A percentile compares a stretch with the other conserved stretches of the same genome.
Evolutionary conservation across 2,329 filamentous ascomycete species (phyloP).

Genomic region (Coniosporium tulheliwenetii): DNA sequence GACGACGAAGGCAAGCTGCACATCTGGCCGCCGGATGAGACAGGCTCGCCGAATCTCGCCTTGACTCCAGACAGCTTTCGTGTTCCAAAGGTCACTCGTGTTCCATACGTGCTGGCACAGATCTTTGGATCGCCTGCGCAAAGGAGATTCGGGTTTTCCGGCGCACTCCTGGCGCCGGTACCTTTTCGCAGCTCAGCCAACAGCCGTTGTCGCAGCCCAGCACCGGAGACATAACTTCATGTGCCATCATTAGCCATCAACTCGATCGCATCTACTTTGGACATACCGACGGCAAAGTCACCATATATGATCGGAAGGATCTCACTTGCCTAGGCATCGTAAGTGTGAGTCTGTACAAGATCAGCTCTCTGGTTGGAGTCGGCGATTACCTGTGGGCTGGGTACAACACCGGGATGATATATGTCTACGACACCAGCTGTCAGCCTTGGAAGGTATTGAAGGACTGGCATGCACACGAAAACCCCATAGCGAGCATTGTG

Average conservation of each 20-base stretch:
- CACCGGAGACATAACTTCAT: constrained; percentile 76
- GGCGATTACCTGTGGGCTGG: constrained; percentile 80
- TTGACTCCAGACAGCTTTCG: constrained; percentile 64
- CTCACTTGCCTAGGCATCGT: constrained; percentile 66
- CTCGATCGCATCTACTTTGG: constrained; percentile 76
- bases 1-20: constrained; percentile 79
- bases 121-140: constrained; percentile 76
- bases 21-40: constrained; percentile 72
- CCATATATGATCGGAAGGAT: constrained; percentile 69
- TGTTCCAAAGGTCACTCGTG: constrained; percentile 68
- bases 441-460: constrained; percentile 86
- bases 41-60: constrained; percentile 57
- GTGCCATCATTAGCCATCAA: constrained; percentile 57
- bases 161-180: constrained; percentile 51
- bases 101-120: constrained; percentile 71
- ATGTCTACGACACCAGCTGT: constrained; percentile 71
- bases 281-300: constrained; percentile 85
- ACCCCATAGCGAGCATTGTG: constrained; percentile 62
- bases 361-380: constrained; percentile 70
- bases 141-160: constrained; percentile 78
- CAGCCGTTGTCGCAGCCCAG: constrained; percentile 55
- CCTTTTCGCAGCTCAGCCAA: constrained; percentile 60
- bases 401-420: constrained; percentile 87
- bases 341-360: constrained; percentile 86
- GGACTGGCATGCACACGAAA: constrained; percentile 85